Evolutionary conservation across 2,329 filamentous ascomycete species (phyloP).

Genomic region (Scytalidium lignicola): DNA sequence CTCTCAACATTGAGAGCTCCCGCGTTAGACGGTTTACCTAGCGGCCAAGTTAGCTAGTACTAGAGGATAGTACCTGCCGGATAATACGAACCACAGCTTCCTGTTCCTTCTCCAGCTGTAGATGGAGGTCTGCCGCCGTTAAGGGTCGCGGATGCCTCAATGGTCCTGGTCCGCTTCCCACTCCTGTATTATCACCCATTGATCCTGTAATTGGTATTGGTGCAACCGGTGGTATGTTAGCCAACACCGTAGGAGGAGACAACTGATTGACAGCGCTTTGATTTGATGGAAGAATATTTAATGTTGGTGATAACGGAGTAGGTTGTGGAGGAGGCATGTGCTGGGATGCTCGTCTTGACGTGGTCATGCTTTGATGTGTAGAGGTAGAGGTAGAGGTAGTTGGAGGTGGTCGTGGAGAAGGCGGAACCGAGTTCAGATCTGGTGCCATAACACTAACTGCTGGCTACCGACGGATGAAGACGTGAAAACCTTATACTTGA

Average conservation of each 20-base stretch:
- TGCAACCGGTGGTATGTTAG: slow-evolving; percentile 11
- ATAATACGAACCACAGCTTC: slow-evolving; percentile 72
- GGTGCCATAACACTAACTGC: slow-evolving; percentile 24
- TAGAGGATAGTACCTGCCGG: background rate
- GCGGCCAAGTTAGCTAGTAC: background rate
- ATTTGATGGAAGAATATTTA: slow-evolving; percentile 27
- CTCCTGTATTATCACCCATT: slow-evolving; percentile 35
- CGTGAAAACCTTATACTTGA: background rate
- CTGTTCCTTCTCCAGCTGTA: slow-evolving; percentile 90
- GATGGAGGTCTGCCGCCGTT: slow-evolving; percentile 83
- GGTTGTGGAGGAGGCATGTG: slow-evolving; percentile 17
- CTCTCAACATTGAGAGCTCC: slow-evolving; percentile 78
- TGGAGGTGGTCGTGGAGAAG: slow-evolving; percentile 22
- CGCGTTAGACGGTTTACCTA: slow-evolving; percentile 90
- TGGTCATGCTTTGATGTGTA: slow-evolving; percentile 17
- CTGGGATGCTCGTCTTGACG: slow-evolving; percentile 24
- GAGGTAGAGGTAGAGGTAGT: slow-evolving; percentile 16
- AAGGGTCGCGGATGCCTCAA: slow-evolving; percentile 81
- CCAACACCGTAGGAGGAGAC: slow-evolving; percentile 19
- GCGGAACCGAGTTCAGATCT: slow-evolving; percentile 29
- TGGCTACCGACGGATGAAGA: background rate
- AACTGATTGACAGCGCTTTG: slow-evolving; percentile 22
- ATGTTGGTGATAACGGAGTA: slow-evolving; percentile 15
- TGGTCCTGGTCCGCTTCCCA: slow-evolving; percentile 61
- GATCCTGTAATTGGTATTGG: slow-evolving; percentile 4